These are phyloP conservation scores for Trypanosoma caninum DNA, from an alignment of 208 protist species.

Conservation along the genomic window DNA sequence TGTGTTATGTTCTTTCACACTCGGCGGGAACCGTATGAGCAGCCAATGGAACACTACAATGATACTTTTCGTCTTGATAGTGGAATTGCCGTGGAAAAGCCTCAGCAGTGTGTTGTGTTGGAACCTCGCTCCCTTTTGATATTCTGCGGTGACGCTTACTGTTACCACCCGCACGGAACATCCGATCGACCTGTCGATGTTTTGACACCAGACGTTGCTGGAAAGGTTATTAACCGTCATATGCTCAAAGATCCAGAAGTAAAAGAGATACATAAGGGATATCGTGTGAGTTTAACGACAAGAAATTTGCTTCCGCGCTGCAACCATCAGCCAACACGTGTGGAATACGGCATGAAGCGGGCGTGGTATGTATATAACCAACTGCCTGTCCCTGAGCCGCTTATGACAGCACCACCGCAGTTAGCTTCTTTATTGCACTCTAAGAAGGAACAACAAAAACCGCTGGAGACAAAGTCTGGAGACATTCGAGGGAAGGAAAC, in stretches of 20 bases:
- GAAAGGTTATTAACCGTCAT: conserved; percentile 75
- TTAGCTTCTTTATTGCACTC: neutral
- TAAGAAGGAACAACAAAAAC: neutral
- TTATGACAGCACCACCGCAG: conserved; percentile 37
- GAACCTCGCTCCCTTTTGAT: conserved; percentile 86
- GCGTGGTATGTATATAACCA: conserved; percentile 86
- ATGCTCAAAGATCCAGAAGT: conserved; percentile 56
- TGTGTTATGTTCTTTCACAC: conserved; percentile 89
- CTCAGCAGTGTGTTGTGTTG: conserved; percentile 74
- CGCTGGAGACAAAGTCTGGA: neutral
- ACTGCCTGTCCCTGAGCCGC: conserved; percentile 42
- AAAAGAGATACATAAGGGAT: conserved; percentile 41
- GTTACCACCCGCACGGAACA: conserved; percentile 87
- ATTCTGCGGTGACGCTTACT: conserved; percentile 77
- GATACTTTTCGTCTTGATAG: conserved; percentile 91
- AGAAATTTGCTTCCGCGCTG: conserved; percentile 86
- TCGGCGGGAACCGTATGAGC: conserved; percentile 61
- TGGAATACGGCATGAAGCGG: conserved; percentile 86
- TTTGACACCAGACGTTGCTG: conserved; percentile 45
- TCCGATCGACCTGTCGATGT: conserved; percentile 64
- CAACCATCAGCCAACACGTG: conserved; percentile 68
- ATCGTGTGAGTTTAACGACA: conserved; percentile 84
- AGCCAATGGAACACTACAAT: conserved; percentile 92
- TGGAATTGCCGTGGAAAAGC: conserved; percentile 51
- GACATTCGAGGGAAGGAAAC: neutral